Evolutionary conservation across 805 yeast genomes (phyloP).

Genomic region (Ogataea kodamae): DNA sequence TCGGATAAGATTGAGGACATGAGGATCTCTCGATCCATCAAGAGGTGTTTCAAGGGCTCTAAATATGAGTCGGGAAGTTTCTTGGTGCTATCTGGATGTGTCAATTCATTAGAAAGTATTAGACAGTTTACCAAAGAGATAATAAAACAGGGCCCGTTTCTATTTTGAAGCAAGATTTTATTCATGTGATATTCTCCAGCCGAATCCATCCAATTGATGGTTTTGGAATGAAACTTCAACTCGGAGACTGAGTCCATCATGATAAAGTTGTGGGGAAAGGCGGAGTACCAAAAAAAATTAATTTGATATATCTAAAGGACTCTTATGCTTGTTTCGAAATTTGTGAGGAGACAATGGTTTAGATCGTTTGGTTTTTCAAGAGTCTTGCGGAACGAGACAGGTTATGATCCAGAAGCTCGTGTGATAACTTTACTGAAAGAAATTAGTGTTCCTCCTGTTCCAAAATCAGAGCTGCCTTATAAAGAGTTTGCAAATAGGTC

Average conservation of each 20-base stretch:
- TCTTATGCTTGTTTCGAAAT: no score
- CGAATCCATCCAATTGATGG: constrained; percentile 29
- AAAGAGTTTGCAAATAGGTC: constrained; percentile 22
- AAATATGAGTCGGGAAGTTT: constrained; percentile 8
- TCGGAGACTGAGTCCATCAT: constrained; percentile 10
- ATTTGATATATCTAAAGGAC: not conserved
- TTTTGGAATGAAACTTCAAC: constrained; percentile 26
- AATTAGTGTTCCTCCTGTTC: constrained; percentile 22
- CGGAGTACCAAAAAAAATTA: not conserved
- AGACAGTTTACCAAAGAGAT: constrained; percentile 74
- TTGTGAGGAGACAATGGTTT: no score
- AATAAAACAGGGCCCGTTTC: constrained; percentile 86
- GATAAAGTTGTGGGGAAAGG: not conserved
- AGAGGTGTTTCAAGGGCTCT: constrained; percentile 23
- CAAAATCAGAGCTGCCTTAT: constrained; percentile 18
- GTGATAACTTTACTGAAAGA: constrained; percentile 24
- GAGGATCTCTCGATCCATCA: constrained; percentile 21
- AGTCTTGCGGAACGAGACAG: no score
- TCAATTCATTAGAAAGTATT: constrained; percentile 44
- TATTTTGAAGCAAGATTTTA: constrained; percentile 69
- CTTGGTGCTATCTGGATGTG: constrained; percentile 1
- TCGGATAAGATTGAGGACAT: constrained; percentile 44
- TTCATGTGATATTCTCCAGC: constrained; percentile 34
- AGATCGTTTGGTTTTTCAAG: no score
- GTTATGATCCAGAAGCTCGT: constrained; percentile 11